Base-by-base conservation (phyloP, 768 basidiomycete species). In the Suillus weaverae region DNA sequence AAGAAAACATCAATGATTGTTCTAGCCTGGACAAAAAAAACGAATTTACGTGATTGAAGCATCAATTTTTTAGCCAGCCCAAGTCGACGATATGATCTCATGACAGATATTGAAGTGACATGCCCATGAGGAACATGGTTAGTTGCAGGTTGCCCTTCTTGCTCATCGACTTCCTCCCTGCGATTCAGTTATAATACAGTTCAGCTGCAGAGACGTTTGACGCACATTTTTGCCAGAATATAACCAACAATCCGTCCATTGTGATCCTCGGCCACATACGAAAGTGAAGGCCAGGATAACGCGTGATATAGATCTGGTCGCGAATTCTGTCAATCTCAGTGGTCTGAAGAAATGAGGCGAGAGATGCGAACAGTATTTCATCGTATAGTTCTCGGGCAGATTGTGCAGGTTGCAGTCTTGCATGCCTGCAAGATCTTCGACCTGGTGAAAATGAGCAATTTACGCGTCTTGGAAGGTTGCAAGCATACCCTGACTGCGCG, bases 51-150 rank as follows among this genome's bases (percentile, higher is more conserved):
- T 57, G 94, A 93, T 43, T 94, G 89, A 22, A 94, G 70, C 96
- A 98, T 99, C 35, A 99, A 80, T 73, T 94, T 94, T 79, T 95
- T 96, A 18, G 96, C 96, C 3, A 99, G 76, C 9, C 97, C 96
- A 7, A 97, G 81, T n/a, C 96, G 85, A 51, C 96, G 83, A 72
- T 97, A 94, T 16, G 92, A 89, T 65, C 96, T 84, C 39, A 98
- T 80, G 3, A 99, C 96, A 0, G 95, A 97, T 72, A 99, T 98
- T 5, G 96, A 97, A 16, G 95, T 99, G 72, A 99, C 93, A 71
- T 99, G 96, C 0, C 96, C 96, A 68, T 95, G 91, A 0, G 86
- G 81, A 30, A 87, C 84, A 30, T 84, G 82, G 2, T 83, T 83
- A 33, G 72, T 30, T n/a, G 87, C 85, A 59, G 89, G 65, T 14